These are phyloP conservation scores for Metschnikowia matae DNA, from an alignment of 805 yeast species.

Conservation along the genomic window DNA sequence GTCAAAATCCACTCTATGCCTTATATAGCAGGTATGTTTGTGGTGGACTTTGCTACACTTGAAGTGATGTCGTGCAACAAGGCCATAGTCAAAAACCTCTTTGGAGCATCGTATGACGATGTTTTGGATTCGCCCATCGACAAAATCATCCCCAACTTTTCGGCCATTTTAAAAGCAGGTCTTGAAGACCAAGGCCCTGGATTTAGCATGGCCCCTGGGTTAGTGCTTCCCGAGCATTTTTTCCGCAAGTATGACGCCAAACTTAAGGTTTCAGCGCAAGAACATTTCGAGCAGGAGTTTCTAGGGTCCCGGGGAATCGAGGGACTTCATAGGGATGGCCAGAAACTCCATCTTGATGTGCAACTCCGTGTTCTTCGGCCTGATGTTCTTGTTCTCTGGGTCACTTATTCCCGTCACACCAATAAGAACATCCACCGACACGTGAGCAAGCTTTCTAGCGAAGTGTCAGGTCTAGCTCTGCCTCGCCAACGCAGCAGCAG, in stretches of 20 bases:
- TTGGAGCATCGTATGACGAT: constrained; percentile 60
- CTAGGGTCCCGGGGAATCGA: constrained; percentile 61
- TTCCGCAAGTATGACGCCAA: constrained; percentile 66
- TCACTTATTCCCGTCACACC: constrained; percentile 66
- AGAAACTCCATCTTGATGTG: constrained; percentile 61
- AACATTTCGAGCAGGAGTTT: constrained; percentile 46
- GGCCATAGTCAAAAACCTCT: constrained; percentile 72
- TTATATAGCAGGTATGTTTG: constrained; percentile 81
- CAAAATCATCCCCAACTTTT: constrained; percentile 60
- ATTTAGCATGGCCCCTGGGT: constrained; percentile 47
- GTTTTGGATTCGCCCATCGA: constrained; percentile 43
- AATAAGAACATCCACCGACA: constrained; percentile 23
- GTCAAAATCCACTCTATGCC: constrained; percentile 74
- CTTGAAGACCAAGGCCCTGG: constrained; percentile 22
- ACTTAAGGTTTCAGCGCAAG: constrained; percentile 15
- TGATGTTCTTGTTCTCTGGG: constrained; percentile 69
- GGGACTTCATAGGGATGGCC: constrained; percentile 71
- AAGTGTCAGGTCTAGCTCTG: constrained; percentile 8
- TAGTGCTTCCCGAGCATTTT: constrained; percentile 87
- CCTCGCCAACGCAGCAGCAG: constrained; percentile 8
- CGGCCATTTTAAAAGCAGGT: constrained; percentile 42
- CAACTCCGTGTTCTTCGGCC: constrained; percentile 69
- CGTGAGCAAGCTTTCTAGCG: constrained; percentile 20
- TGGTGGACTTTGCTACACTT: constrained; percentile 50
- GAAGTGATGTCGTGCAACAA: constrained; percentile 69